Conservation (phyloP, 345 rosid genomes). For the Clarkia xantiana region DNA sequence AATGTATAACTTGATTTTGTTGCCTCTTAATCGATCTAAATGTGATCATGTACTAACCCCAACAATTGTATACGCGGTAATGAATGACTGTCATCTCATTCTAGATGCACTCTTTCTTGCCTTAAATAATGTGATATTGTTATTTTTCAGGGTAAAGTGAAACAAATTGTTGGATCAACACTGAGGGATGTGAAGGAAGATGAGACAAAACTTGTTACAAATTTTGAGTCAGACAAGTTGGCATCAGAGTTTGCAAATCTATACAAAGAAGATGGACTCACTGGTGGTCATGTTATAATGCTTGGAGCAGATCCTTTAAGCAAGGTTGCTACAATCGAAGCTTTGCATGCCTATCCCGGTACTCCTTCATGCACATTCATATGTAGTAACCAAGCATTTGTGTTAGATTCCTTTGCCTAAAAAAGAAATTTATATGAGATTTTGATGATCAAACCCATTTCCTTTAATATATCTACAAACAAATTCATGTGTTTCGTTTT, state of each 20-base stretch:
- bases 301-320: constrained; percentile 90
- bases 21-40: too few relatives aligned
- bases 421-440: not conserved
- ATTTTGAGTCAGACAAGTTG: constrained; percentile 70
- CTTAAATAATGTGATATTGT: not conserved
- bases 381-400: not conserved
- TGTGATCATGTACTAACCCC: not conserved
- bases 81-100: not conserved
- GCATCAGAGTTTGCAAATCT: constrained; percentile 73
- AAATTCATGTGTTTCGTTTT: not conserved
- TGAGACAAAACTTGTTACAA: constrained; percentile 53
- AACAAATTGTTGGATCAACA: constrained; percentile 92
- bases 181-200: constrained; percentile 61
- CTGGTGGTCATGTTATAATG: constrained; percentile 89
- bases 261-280: constrained; percentile 56
- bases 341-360: constrained; percentile 84
- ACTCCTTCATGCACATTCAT: too few relatives aligned
- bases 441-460: not conserved
- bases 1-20: too few relatives aligned
- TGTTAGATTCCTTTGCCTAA: not conserved
- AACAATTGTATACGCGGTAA: not conserved
- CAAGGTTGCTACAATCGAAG: constrained; percentile 67
- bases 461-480: not conserved
- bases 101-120: not conserved
- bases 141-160: constrained; percentile 65